Evolutionary conservation across 1,284 basidiomycete genomes (phyloP), one percentile per base, ranked within the genome.

Genomic region (Singerocomus inundabilis): DNA sequence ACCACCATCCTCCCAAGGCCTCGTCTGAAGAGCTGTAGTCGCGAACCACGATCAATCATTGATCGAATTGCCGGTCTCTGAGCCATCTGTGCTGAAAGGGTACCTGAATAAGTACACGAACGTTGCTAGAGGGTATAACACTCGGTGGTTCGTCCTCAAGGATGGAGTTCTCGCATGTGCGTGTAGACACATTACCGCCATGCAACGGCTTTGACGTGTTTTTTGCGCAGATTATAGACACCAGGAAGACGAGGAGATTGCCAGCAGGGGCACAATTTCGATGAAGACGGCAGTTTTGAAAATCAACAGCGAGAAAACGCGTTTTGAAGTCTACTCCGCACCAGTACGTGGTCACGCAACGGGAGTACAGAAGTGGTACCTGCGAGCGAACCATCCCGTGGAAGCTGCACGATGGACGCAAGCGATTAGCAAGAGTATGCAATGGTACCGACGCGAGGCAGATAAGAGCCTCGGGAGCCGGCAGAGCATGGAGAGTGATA

Each of bases 121-220:
- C 59, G 85, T 95, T 34, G 92, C 92, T 0, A 84, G 85, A 58
- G 94, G 96, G 0, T 98, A 95, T 70, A 88, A 87, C 59, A 90
- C 90, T 0, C 79, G 96, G 0, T 98, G 95, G 93, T 97, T 98
- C 63, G 93, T 98, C 0, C 79, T 98, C 33, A 85, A 91, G 59
- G 83, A 91, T 53, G 96, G 93, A 6, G 76, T 89, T 30, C 71
- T 96, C 11, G 91, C 88, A 26, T 94, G 91, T 88, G 64, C 34
- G 84, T 76, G 9, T 30, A 40, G 38, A n/a, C 36, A 24, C 44
- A 38, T 6, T 43, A 24, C 44, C 16, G 5, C 25, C 4, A 42
- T 34, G 49, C 26, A 36, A 21, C 21, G 33, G 32, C 42, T 44
- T 35, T 53, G n/a, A 57, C 35, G 25, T 33, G 12, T 29, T 44